These are phyloP conservation scores for Vitis riparia DNA, from an alignment of 164 flowering plant species.

Conservation along the genomic window DNA sequence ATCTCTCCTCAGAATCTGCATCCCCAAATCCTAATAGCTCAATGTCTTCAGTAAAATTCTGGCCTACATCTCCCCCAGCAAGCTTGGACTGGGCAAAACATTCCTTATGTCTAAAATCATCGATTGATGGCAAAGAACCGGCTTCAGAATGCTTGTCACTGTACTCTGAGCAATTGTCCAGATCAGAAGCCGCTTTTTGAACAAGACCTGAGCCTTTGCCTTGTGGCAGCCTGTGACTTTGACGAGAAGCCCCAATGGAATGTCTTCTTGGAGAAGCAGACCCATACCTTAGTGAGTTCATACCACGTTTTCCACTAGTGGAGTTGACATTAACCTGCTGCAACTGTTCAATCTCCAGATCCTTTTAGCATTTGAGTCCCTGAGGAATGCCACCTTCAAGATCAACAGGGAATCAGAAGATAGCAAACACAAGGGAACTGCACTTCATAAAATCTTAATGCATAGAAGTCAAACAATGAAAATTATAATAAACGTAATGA, in stretches of 20 bases:
- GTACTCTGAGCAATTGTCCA: constrained; percentile 52
- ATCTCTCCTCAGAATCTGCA: constrained; percentile 62
- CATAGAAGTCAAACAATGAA: neutral
- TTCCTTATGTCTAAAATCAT: constrained; percentile 41
- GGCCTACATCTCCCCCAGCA: constrained; percentile 26
- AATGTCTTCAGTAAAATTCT: constrained; percentile 39
- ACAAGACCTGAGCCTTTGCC: constrained; percentile 24
- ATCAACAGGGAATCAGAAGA: constrained; percentile 5
- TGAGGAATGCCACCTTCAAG: constrained; percentile 51
- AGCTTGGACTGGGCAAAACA: constrained; percentile 30
- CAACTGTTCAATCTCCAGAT: constrained; percentile 58
- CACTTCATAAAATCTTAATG: neutral
- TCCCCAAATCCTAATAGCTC: constrained; percentile 68
- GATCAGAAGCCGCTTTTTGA: constrained; percentile 44
- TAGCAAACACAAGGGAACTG: neutral
- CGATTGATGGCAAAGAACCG: constrained; percentile 53
- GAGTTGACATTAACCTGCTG: constrained; percentile 29
- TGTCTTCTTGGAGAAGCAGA: constrained; percentile 60
- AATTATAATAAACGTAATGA: constrained; percentile 9
- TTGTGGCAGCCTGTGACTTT: constrained; percentile 22
- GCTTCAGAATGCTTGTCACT: constrained; percentile 60
- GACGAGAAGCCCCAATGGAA: constrained; percentile 34
- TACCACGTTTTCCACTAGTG: constrained; percentile 34
- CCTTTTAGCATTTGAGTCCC: constrained; percentile 57
- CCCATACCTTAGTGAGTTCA: constrained; percentile 28